A percentile compares a stretch with the other conserved stretches of the same genome.
Conservation (phyloP, 2,329 filamentous ascomycete species). For the Trichoderma sp. region DNA sequence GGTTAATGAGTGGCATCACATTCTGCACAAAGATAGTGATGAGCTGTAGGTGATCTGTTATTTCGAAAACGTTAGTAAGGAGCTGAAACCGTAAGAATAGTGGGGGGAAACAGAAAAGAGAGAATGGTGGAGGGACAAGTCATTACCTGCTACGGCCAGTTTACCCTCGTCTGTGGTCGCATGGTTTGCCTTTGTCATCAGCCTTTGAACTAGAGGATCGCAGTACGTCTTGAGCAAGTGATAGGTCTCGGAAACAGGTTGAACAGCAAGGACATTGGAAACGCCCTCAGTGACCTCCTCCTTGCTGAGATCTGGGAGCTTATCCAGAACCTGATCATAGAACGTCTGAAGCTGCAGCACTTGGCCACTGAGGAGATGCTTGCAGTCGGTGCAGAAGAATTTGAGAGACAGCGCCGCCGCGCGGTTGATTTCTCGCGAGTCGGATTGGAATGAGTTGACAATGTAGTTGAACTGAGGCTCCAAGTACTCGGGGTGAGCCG, state of each 20-base stretch:
- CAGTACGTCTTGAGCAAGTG: constrained; percentile 87
- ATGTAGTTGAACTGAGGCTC: constrained; percentile 95
- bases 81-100: not conserved
- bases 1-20: constrained; percentile 70
- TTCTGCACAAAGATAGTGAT: constrained; percentile 86
- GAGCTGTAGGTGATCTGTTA: constrained; percentile 78
- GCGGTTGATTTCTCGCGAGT: constrained; percentile 85
- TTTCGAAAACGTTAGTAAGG: constrained; percentile 23
- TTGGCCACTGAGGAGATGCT: constrained; percentile 77
- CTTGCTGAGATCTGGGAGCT: constrained; percentile 80
- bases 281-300: constrained; percentile 97
- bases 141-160: constrained; percentile 74
- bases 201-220: constrained; percentile 79
- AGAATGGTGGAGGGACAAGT: constrained; percentile 23
- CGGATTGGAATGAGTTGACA: constrained; percentile 84
- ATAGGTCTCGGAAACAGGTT: constrained; percentile 77
- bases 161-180: constrained; percentile 82
- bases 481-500: constrained; percentile 86
- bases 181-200: constrained; percentile 84
- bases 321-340: constrained; percentile 85
- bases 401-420: constrained; percentile 93
- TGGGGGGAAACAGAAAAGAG: not conserved
- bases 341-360: constrained; percentile 86
- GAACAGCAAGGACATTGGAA: constrained; percentile 83
- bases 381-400: constrained; percentile 96